Base-by-base conservation (phyloP, 1,139 yeast genomes). In the Tardiomyces depauwii region DNA sequence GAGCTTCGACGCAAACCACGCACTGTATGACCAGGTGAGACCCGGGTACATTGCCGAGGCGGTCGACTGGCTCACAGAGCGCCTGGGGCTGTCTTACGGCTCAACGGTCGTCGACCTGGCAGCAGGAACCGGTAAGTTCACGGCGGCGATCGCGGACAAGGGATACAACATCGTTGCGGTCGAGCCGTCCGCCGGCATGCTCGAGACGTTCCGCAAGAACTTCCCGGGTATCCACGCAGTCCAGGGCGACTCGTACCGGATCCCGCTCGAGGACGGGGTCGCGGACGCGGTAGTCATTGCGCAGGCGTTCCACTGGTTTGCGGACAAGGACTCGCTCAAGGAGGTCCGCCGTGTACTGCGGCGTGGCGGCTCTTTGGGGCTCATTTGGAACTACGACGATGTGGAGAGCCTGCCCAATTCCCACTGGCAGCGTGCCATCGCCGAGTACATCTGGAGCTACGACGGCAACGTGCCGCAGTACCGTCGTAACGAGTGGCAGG, bases 221-320 rank as follows among this genome's bases (percentile, higher is more conserved):
- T 74, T 74, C 53, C 84, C 84, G 1, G 57, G 62, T 2, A 57
- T 77, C 18, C 61, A 64, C 25, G 54, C 71, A 1, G 49, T 57
- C 39, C 60, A 65, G 39, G 79, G 77, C 0, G 67, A 77, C 13
- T 71, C 78, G 10, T 76, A 76, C 54, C 51, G 64, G 1, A 58
- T 78, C n/a, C 81, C 83, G 1, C 52, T 72, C 1, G 66, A 64
- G 1, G 76, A 70, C 48, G 55, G 59, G 16, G 62, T 74, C 0
- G 68, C 71, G 14, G 85, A 79, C 56, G 72, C 74, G 0, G 66
- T 80, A 1, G 62, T 78, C n/a, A 62, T 76, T 12, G 84, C 86
- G 0, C 85, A 80, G 54, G 86, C 78, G 0, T 80, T 76, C 59
- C 86, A 80, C 54, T 80, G 86, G 86, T 80, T 80, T 60, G 72